Evolutionary conservation across 257 asterid genomes (phyloP).

Genomic region (Jacaranda copaia): DNA sequence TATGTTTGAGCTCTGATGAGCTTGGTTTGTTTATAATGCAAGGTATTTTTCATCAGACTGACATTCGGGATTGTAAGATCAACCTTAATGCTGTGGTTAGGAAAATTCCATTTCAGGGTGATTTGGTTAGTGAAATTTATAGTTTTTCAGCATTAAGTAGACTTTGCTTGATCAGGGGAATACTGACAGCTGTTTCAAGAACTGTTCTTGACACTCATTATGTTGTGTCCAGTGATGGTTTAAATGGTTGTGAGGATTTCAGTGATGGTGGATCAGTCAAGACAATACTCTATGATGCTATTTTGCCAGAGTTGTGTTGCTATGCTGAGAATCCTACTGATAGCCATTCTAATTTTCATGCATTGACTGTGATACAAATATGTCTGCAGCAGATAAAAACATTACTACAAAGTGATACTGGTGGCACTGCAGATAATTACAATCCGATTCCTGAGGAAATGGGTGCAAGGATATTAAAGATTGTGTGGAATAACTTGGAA

Average conservation of each 20-base stretch:
- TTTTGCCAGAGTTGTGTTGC: conserved; percentile 85
- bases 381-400: conserved; percentile 97
- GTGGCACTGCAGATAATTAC: conserved; percentile 45
- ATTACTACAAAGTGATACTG: conserved; percentile 50
- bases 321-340: conserved; percentile 84
- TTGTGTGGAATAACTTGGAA: conserved; percentile 95
- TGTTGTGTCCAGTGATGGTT: conserved; percentile 43
- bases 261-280: conserved; percentile 45
- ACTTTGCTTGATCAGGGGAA: conserved; percentile 92
- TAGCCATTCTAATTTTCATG: conserved; percentile 90
- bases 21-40: conserved; percentile 74
- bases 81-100: conserved; percentile 44
- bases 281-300: conserved; percentile 85
- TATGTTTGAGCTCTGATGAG: conserved; percentile 66
- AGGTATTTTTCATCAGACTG: conserved; percentile 67
- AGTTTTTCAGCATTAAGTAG: conserved; percentile 70
- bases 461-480: conserved; percentile 75
- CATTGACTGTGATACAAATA: conserved; percentile 93
- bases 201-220: conserved; percentile 65
- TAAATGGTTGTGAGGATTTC: conserved; percentile 34
- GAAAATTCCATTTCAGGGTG: conserved; percentile 63
- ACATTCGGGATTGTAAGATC: conserved; percentile 41
- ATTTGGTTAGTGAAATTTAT: conserved; percentile 62
- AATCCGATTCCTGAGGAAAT: conserved; percentile 74
- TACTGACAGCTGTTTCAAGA: conserved; percentile 93